phyloP scores from a whole-genome alignment of 345 rosid genomes.

The Populus pruinosa region DNA sequence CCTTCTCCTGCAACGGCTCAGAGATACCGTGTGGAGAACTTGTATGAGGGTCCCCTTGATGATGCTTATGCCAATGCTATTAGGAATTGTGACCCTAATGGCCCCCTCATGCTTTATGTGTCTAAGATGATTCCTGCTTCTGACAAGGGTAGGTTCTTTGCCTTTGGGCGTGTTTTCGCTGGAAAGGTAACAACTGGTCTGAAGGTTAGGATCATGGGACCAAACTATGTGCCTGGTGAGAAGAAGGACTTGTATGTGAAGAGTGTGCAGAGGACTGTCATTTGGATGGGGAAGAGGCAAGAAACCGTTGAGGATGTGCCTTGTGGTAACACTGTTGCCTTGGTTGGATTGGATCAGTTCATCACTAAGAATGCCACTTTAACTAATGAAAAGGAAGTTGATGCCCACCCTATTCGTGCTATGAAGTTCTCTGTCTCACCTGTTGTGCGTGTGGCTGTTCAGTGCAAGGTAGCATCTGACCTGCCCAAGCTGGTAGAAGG shows the following conservation, averaged over 20 bases:
- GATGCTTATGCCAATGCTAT: slow-evolving; percentile 68
- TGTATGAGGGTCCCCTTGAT: slow-evolving; percentile 84
- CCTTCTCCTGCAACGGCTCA: slow-evolving; percentile 74
- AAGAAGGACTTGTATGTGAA: slow-evolving; percentile 66
- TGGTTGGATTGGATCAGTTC: slow-evolving; percentile 74
- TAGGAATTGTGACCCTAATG: slow-evolving; percentile 72
- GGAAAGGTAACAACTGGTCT: slow-evolving; percentile 69
- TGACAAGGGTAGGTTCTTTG: slow-evolving; percentile 78
- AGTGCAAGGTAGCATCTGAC: slow-evolving; percentile 83
- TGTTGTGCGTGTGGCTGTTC: slow-evolving; percentile 85
- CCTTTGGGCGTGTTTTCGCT: slow-evolving; percentile 75
- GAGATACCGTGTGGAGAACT: slow-evolving; percentile 76
- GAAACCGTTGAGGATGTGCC: slow-evolving; percentile 87
- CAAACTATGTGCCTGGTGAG: slow-evolving; percentile 78
- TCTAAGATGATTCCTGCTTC: slow-evolving; percentile 93
- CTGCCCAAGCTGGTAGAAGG: slow-evolving; percentile 88
- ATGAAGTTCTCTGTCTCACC: slow-evolving; percentile 91
- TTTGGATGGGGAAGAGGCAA: slow-evolving; percentile 88
- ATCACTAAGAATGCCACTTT: slow-evolving; percentile 79
- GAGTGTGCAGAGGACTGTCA: slow-evolving; percentile 74
- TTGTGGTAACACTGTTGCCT: slow-evolving; percentile 76
- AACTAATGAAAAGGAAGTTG: slow-evolving; percentile 76
- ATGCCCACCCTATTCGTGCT: slow-evolving; percentile 86
- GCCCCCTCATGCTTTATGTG: slow-evolving; percentile 83
- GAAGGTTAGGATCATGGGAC: slow-evolving; percentile 88